These are phyloP conservation scores for Astrocystis sublimbata DNA, from an alignment of 495 filamentous ascomycete genomes.

Conservation along the genomic window DNA sequence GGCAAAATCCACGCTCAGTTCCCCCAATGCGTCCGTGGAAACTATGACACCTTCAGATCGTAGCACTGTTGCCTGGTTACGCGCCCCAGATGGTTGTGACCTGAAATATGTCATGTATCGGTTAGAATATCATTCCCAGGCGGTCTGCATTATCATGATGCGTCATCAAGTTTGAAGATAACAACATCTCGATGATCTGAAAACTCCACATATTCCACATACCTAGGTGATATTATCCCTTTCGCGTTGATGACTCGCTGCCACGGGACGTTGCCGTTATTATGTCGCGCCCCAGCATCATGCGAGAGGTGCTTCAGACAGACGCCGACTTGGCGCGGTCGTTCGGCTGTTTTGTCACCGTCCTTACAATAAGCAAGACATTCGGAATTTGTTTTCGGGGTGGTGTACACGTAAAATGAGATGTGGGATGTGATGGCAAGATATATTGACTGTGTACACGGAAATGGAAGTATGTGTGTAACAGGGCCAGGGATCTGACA, in stretches of 20 bases:
- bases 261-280: slow-evolving; percentile 84
- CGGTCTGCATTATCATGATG: too few relatives aligned
- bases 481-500: not conserved
- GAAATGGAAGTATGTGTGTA: not conserved
- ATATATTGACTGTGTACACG: too few relatives aligned
- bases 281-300: slow-evolving; percentile 52
- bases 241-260: slow-evolving; percentile 88
- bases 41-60: slow-evolving; percentile 70
- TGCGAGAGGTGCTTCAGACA: slow-evolving; percentile 80
- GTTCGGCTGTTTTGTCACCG: slow-evolving; percentile 50
- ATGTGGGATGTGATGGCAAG: too few relatives aligned
- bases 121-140: too few relatives aligned
- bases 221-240: slow-evolving; percentile 84
- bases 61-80: slow-evolving; percentile 68
- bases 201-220: too few relatives aligned
- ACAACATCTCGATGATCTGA: too few relatives aligned
- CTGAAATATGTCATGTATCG: slow-evolving; percentile 39
- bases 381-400: too few relatives aligned
- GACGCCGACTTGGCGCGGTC: slow-evolving; percentile 81
- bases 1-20: slow-evolving; percentile 66
- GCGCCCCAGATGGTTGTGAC: slow-evolving; percentile 64
- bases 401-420: too few relatives aligned
- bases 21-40: slow-evolving; percentile 62
- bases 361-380: not conserved
- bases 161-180: too few relatives aligned